Base-by-base conservation (phyloP, 2,329 filamentous ascomycete species). In the Stagonosporopsis tanaceti region DNA sequence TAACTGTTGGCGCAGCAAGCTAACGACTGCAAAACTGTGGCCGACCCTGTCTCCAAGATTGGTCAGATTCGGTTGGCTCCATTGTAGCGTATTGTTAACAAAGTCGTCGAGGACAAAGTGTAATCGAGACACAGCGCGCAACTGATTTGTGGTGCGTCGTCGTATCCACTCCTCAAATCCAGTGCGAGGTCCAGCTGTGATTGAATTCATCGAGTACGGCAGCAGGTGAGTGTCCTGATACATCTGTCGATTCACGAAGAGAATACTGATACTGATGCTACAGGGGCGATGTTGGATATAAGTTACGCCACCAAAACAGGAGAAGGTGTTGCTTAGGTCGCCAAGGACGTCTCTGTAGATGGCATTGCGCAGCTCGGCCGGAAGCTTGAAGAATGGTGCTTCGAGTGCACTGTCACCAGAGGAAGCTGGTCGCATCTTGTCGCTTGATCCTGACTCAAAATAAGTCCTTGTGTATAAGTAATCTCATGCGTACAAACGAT, bases 171-270 rank as follows among this genome's bases (percentile, higher is more conserved):
- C 25, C 11, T 34, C 9, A n/a, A 47, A 47, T 30, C 30, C 6
- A 22, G 20, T 41, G n/a, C 37, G 37, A 41, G 44, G 44, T n/a
- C 50, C 50, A n/a, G 42, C 50, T 27, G 37, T 37, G 12, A 47
- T 41, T 12, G 44, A 41, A 34, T 46, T 47, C 37, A 47, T 11
- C 1, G 44, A 37, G 22, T 47, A 53, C 9, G 17, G 41, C 2
- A 53, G 35, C 6, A 53, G 41, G 7, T 20, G 20, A 4, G 42
- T 37, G 15, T 42, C 50, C 20, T 28, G 28, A 30, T 41, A 37
- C 12, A 53, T 47, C 15, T 53, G 28, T n/a, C 27, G 35, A 8
- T 53, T 53, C 22, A 47, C 42, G 20, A 22, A 42, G 6, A 39
- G 38, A 2, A 53, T 6, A 34, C 27, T 27, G 42, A 53, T 6